Evolutionary conservation across 371 early-diverging fungal species (phyloP), one percentile per base, ranked within the genome.

Genomic region (Circinella minor): DNA sequence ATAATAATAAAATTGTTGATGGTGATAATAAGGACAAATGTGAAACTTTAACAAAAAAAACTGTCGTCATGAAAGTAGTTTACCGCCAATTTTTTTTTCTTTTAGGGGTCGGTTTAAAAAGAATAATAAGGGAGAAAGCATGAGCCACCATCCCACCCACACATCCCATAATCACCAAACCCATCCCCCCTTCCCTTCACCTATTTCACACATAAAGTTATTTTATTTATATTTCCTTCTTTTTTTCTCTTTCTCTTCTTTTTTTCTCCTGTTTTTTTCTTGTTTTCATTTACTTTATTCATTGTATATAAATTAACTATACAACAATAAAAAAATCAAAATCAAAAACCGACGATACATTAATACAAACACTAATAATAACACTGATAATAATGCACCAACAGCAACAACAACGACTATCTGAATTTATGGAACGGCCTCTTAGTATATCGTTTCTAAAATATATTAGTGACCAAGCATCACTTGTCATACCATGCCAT

Each of bases 391-490:
- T 54, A 47, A 46, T 14, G 61, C 36, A 55, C 47, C 43, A 51
- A 36, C 55, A 37, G 66, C 67, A 65, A 20, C 61, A 65, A 65
- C 9, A 3, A 43, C 63, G 69, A 6, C 49, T 78, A 47, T 36
- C 69, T 36, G 66, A 73, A 27, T 63, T 78, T n/a, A 78, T 78
- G 55, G 68, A 69, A 47, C 66, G 57, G 37, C 72, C 74, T 36
- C 57, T 65, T 20, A 69, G 65, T 55, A 37, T 55, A 18, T 66
- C 71, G 15, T 59, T 78, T 20, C 55, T 78, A 13, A 57, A 69
- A 48, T 64, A 70, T 65, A 60, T 78, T 10, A 60, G 74, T 13
- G 67, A 75, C 5, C 75, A 75, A 69, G 74, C 79, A 36, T 71
- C 74, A 1, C 57, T 71, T 36, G 79, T 78, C 54, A 70, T 74